Conservation (phyloP, 2,329 filamentous ascomycete genomes). For the Endoconidiophora polonica region DNA sequence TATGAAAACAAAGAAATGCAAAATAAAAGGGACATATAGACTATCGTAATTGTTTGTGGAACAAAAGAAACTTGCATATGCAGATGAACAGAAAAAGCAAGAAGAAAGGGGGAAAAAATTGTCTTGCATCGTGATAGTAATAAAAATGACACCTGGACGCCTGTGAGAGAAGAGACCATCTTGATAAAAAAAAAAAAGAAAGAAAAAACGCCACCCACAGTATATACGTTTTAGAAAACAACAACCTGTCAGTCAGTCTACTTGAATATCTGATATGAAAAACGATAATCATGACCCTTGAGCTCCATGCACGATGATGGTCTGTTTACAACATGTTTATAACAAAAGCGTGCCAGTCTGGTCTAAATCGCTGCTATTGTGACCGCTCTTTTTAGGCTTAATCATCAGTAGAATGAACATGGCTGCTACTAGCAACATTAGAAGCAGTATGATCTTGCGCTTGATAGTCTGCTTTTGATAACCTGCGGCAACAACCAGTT, state of each 20-base stretch:
- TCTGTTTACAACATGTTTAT: too few species aligned
- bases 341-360: too few species aligned
- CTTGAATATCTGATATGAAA: too few species aligned
- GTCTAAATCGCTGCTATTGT: background rate
- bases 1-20: background rate
- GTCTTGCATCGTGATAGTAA: too few species aligned
- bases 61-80: background rate
- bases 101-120: background rate
- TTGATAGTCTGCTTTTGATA: conserved; percentile 84
- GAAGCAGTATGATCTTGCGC: conserved; percentile 79
- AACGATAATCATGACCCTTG: background rate
- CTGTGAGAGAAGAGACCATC: background rate
- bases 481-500: conserved; percentile 71
- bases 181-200: background rate
- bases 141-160: background rate
- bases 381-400: conserved; percentile 49
- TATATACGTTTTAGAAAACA: too few species aligned
- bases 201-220: background rate
- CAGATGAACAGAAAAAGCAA: background rate
- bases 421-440: conserved; percentile 68
- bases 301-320: background rate
- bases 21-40: too few species aligned
- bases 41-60: too few species aligned
- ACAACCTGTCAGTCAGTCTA: too few species aligned
- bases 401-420: conserved; percentile 71